A percentile compares a stretch with the other conserved stretches of the same genome.
These are phyloP conservation scores for Pyrus pyrifolia DNA, from an alignment of 306 rosid genomes.

Conservation along the genomic window DNA sequence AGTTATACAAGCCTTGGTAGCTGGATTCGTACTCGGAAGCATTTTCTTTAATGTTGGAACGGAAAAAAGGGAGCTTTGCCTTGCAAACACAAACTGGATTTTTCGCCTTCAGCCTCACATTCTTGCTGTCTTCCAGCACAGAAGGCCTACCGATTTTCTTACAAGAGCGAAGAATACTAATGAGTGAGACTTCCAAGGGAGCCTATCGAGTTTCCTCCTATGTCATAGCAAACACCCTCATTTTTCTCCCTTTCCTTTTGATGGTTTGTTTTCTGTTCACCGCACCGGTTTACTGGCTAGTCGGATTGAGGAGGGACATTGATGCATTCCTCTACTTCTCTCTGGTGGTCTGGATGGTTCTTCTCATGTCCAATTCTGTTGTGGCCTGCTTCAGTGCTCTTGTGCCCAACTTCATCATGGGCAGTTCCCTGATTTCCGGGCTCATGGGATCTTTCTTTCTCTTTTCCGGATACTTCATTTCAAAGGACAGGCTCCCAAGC, in stretches of 20 bases:
- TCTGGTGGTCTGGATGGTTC: constrained; percentile 48
- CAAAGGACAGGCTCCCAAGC: constrained; percentile 67
- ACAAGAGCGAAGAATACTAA: constrained; percentile 40
- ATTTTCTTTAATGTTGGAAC: constrained; percentile 38
- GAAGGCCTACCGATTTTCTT: constrained; percentile 58
- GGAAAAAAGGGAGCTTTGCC: constrained; percentile 16
- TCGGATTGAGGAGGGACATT: constrained; percentile 31
- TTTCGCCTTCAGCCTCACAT: constrained; percentile 57
- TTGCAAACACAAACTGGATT: constrained; percentile 43
- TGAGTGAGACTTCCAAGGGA: constrained; percentile 46
- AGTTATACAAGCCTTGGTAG: constrained; percentile 44
- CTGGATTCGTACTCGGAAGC: constrained; percentile 43
- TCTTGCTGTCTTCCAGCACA: constrained; percentile 49
- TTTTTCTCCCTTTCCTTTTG: constrained; percentile 47
- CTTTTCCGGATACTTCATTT: constrained; percentile 88
- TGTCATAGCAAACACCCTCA: constrained; percentile 38
- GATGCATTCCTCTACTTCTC: constrained; percentile 43
- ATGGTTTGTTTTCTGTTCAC: constrained; percentile 35
- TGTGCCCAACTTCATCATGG: constrained; percentile 90
- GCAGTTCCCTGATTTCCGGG: constrained; percentile 78
- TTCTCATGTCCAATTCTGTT: constrained; percentile 69
- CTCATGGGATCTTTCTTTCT: constrained; percentile 95
- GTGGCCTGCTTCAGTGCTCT: constrained; percentile 94
- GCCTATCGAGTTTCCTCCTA: constrained; percentile 50
- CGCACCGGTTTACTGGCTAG: constrained; percentile 43